A percentile compares a stretch with the other conserved stretches of the same genome.
Evolutionary conservation across 164 flowering plant species (phyloP).

Genomic region (Pachysandra terminalis): DNA sequence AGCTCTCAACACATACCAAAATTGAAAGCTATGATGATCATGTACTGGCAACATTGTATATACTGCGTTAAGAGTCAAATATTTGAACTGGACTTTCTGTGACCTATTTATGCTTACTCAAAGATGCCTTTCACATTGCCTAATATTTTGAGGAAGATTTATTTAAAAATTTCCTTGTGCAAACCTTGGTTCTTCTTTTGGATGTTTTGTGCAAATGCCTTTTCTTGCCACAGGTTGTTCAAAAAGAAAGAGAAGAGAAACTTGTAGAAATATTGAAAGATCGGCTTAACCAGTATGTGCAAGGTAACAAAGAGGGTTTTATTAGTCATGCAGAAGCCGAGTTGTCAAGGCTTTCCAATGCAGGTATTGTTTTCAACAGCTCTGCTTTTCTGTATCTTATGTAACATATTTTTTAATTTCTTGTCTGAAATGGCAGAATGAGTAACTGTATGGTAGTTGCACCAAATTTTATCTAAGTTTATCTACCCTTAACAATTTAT

Average conservation of each 20-base stretch:
- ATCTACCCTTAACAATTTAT: not conserved
- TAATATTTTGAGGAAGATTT: no score
- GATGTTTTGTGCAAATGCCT: not conserved
- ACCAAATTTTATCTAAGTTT: not conserved
- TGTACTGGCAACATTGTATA: no score
- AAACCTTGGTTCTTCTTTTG: not conserved
- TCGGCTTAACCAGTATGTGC: conserved; percentile 75
- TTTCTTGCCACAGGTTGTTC: conserved; percentile 52
- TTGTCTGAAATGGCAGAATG: not conserved
- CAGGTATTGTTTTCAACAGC: conserved; percentile 44
- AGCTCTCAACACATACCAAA: no score
- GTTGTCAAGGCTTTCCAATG: conserved; percentile 78
- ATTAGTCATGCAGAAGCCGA: conserved; percentile 73
- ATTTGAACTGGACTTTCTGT: no score
- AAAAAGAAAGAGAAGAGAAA: conserved; percentile 94
- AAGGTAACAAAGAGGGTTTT: conserved; percentile 74
- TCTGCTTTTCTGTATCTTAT: conserved; percentile 5
- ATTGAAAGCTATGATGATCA: no score
- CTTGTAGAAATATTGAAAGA: conserved; percentile 62
- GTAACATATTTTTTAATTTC: not conserved
- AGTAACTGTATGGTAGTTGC: not conserved
- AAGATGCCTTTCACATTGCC: no score
- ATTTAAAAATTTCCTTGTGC: not conserved
- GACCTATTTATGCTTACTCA: no score
- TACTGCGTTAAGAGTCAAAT: no score